A percentile compares a stretch with the other conserved stretches of the same genome.
These are phyloP conservation scores for Penicillium malachiteum DNA, from an alignment of 495 filamentous ascomycete genomes.

Conservation along the genomic window DNA sequence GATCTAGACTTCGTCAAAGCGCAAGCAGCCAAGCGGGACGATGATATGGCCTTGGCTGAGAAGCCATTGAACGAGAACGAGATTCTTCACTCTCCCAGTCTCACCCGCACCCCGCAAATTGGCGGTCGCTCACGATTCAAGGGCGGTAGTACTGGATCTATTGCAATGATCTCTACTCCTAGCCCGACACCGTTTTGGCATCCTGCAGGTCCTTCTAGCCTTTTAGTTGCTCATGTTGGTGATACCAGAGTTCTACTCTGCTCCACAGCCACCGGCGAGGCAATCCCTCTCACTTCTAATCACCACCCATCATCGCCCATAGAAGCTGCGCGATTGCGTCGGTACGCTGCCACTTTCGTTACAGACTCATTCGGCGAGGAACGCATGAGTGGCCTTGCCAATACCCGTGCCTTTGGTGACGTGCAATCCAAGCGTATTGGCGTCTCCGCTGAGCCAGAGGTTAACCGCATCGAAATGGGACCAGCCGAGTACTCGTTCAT, in stretches of 20 bases:
- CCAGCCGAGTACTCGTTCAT: slow-evolving; percentile 86
- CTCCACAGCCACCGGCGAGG: slow-evolving; percentile 71
- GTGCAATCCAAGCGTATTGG: slow-evolving; percentile 87
- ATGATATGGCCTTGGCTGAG: slow-evolving; percentile 67
- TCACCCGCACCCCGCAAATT: slow-evolving; percentile 55
- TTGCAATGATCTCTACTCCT: slow-evolving; percentile 87
- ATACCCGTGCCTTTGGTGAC: slow-evolving; percentile 91
- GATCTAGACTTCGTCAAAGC: slow-evolving; percentile 91
- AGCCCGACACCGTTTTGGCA: slow-evolving; percentile 94
- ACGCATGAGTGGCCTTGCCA: slow-evolving; percentile 88
- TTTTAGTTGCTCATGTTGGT: slow-evolving; percentile 88
- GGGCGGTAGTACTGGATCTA: slow-evolving; percentile 85
- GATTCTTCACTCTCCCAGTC: slow-evolving; percentile 65
- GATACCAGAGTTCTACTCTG: slow-evolving; percentile 90
- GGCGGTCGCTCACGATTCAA: slow-evolving; percentile 76
- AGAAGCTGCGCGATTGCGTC: slow-evolving; percentile 78
- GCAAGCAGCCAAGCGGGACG: slow-evolving; percentile 72
- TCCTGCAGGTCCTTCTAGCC: slow-evolving; percentile 74
- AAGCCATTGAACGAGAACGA: slow-evolving; percentile 77
- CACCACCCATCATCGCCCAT: slow-evolving; percentile 86
- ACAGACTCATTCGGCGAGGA: slow-evolving; percentile 98
- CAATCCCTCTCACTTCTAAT: slow-evolving; percentile 77
- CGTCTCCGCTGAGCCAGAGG: slow-evolving; percentile 89
- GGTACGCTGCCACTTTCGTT: slow-evolving; percentile 81
- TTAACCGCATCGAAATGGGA: slow-evolving; percentile 66